These are phyloP conservation scores for Podospora australis DNA, from an alignment of 495 filamentous ascomycete species.

Conservation along the genomic window DNA sequence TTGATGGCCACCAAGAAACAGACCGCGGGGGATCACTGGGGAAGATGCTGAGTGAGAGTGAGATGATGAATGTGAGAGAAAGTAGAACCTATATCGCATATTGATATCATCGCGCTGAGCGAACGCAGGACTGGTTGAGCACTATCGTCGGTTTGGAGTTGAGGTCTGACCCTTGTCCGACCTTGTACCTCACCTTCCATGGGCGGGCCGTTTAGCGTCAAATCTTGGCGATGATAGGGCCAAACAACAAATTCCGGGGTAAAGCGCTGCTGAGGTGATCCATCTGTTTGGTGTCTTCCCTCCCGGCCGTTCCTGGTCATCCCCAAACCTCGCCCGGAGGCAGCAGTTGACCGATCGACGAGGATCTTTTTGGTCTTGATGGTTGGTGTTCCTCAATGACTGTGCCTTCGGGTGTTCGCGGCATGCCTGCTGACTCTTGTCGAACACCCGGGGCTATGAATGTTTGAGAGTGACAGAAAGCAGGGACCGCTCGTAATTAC, in stretches of 20 bases:
- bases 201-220: conserved; percentile 1
- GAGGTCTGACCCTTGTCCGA: not conserved
- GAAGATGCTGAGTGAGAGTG: too few species aligned
- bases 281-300: not conserved
- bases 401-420: conserved; percentile 7
- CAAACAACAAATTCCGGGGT: conserved; percentile 17
- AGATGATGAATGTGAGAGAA: too few species aligned
- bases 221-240: conserved; percentile 12
- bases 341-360: not conserved
- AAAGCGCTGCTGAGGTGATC: conserved; percentile 1
- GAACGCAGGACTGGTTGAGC: too few species aligned
- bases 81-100: too few species aligned
- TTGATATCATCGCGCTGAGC: too few species aligned
- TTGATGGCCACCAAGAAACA: too few species aligned
- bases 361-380: not conserved
- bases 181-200: not conserved
- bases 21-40: too few species aligned
- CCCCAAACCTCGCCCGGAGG: not conserved
- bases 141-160: too few species aligned
- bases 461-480: not conserved
- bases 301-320: not conserved
- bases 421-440: not conserved
- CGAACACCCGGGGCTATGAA: not conserved
- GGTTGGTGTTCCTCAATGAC: not conserved
- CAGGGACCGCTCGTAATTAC: too few species aligned